Percentiles rank a stretch among this genome's conserved stretches.
Evolutionary conservation across 2,329 filamentous ascomycete species (phyloP).

Genomic region (Aspergillus fumigatiaffinis): DNA sequence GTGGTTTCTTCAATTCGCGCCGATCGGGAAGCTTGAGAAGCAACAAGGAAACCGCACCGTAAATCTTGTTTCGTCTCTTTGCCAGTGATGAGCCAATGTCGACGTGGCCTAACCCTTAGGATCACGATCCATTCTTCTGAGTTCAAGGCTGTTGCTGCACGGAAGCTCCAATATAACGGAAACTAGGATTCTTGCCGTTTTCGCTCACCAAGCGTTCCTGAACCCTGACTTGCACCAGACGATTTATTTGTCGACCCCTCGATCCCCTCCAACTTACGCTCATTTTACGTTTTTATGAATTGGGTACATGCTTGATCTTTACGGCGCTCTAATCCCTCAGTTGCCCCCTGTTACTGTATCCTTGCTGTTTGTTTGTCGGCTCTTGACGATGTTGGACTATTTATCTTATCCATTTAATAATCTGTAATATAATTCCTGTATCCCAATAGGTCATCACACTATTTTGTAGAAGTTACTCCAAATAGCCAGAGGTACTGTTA

Average conservation of each 20-base stretch:
- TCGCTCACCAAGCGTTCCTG: neutral
- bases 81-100: neutral
- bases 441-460: neutral
- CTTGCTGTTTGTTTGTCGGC: neutral
- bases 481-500: too few relatives aligned
- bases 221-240: neutral
- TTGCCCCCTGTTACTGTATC: neutral
- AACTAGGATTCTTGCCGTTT: neutral
- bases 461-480: neutral
- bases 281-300: neutral
- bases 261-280: neutral
- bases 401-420: neutral
- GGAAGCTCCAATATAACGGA: neutral
- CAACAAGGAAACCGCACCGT: conserved; percentile 28
- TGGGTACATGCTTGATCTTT: neutral
- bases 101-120: neutral
- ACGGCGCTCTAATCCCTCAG: neutral
- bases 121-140: neutral
- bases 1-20: conserved; percentile 35
- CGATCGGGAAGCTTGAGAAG: conserved; percentile 25
- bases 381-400: neutral
- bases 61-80: conserved; percentile 7
- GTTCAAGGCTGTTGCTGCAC: neutral
- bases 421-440: neutral
- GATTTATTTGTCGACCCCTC: neutral